Conservation (phyloP, 164 flowering plant genomes). For the Vitis rupestris region DNA sequence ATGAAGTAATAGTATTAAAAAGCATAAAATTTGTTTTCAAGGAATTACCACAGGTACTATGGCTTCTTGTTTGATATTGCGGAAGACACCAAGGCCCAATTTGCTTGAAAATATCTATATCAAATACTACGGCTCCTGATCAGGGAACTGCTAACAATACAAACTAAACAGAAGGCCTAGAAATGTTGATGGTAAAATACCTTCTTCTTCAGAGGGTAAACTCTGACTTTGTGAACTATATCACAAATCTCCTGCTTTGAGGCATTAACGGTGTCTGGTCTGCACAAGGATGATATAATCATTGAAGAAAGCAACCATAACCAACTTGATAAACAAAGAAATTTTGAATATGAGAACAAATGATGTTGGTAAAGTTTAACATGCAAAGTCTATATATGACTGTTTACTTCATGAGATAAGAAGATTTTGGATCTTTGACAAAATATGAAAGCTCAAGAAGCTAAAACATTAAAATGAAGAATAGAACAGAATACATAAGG, state of each 20-base stretch:
- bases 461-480: not conserved
- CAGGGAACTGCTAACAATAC: too few species aligned
- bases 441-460: not conserved
- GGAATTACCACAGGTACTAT: slow-evolving; percentile 46
- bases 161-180: not conserved
- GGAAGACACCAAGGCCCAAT: slow-evolving; percentile 49
- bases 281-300: slow-evolving; percentile 4
- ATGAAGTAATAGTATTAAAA: not conserved
- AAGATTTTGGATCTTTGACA: not conserved
- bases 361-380: too few species aligned
- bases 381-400: too few species aligned
- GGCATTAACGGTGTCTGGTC: slow-evolving; percentile 22
- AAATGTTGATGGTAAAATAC: slow-evolving; percentile 20
- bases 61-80: slow-evolving; percentile 38
- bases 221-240: slow-evolving; percentile 31
- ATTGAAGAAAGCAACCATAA: not conserved
- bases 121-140: not conserved
- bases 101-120: slow-evolving; percentile 54
- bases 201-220: slow-evolving; percentile 59
- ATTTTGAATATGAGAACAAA: too few species aligned
- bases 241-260: slow-evolving; percentile 30
- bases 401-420: not conserved
- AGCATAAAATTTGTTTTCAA: not conserved
- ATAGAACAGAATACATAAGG: not conserved
- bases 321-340: not conserved